A percentile compares a stretch with the other conserved stretches of the same genome.
Evolutionary conservation across 2,329 filamentous ascomycete species (phyloP).

Genomic region (Trichophyton equinum): DNA sequence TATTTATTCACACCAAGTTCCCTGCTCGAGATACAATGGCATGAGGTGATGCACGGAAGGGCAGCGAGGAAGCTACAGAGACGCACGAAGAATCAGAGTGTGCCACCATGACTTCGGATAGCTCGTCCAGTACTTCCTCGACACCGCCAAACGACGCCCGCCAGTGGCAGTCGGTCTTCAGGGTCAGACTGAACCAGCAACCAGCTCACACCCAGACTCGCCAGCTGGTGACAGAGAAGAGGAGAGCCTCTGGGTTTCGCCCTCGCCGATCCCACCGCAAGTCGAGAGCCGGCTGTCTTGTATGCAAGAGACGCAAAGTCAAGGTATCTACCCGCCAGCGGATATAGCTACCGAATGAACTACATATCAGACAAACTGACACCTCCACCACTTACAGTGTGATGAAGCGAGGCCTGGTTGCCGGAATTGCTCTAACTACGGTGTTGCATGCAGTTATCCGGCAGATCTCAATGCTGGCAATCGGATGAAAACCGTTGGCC

Average conservation of each 20-base stretch:
- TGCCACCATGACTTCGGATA: neutral
- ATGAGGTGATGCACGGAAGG: neutral
- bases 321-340: conserved; percentile 18
- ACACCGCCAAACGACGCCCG: neutral
- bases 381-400: conserved; percentile 14
- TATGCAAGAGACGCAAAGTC: conserved; percentile 25
- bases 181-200: neutral
- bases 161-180: conserved; percentile 1
- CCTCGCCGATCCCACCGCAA: conserved; percentile 24
- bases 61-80: neutral
- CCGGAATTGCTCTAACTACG: conserved; percentile 17
- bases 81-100: neutral
- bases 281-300: conserved; percentile 23
- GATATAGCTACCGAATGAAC: neutral
- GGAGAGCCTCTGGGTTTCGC: conserved; percentile 16
- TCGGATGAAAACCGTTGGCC: neutral
- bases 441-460: conserved; percentile 16
- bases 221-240: neutral
- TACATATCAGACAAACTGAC: neutral
- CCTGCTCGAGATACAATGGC: neutral
- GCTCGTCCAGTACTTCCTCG: neutral
- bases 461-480: neutral
- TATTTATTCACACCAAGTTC: neutral
- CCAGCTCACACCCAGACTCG: neutral
- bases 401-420: conserved; percentile 22